Evolutionary conservation across 2,329 filamentous ascomycete species (phyloP), one percentile per base, ranked within the genome.

Genomic region (Trichoderma endophyticum): DNA sequence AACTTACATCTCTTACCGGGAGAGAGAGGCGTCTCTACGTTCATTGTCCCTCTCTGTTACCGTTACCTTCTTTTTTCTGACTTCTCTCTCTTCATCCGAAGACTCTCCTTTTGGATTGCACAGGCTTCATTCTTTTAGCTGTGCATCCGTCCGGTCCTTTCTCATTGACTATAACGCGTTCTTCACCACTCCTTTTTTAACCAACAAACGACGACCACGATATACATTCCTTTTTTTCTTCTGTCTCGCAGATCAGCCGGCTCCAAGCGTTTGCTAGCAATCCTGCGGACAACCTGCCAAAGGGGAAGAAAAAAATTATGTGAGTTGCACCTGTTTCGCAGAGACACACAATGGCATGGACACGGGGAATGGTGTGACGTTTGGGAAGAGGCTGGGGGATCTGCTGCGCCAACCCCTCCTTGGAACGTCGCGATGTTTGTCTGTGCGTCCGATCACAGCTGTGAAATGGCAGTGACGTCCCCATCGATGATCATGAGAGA

Each of bases 111-210:
- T 78, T 80, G 61, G 76, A 78, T 76, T 74, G 73, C 73, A 63
- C 77, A 77, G 64, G 77, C 76, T 78, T 75, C 78, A 77, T 78
- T 78, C 78, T 77, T 79, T 79, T 73, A 76, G 76, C 77, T 74
- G 78, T 76, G 76, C 79, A 78, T 81, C 80, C 81, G 82, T 82
- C 83, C 82, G 69, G 28, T 73, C 72, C 63, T 73, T 73, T 66
- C 54, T 68, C 70, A 66, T 73, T 71, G 67, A 60, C 62, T 74
- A 36, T 61, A 11, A 30, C 65, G 71, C 62, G 36, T 70, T 73
- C 63, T 60, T 59, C 54, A 63, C 67, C 67, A 70, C 51, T 70
- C 57, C 71, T 69, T 67, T 72, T 51, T 51, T 28, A 24, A 30
- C 26, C 15, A 60, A 54, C 34, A 32, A 14, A 71, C 61, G 48